These are phyloP conservation scores for Pulchroboletus neoregius DNA, from an alignment of 1,284 basidiomycete species.

Conservation along the genomic window DNA sequence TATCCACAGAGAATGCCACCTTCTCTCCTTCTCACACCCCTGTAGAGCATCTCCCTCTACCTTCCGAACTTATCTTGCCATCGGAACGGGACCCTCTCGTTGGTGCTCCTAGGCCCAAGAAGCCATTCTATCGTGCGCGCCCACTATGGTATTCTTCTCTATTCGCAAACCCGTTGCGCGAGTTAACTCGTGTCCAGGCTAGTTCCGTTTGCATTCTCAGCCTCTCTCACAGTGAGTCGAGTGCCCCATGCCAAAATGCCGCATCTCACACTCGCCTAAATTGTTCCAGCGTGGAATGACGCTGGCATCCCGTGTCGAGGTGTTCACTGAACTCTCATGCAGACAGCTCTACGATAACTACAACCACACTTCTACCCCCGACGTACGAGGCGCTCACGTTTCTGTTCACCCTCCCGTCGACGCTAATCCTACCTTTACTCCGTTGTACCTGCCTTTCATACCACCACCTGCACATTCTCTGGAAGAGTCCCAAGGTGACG, in stretches of 20 bases:
- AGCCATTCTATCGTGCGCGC: conserved; percentile 63
- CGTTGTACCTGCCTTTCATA: conserved; percentile 13
- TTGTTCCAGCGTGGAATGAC: conserved; percentile 68
- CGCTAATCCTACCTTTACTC: conserved; percentile 29
- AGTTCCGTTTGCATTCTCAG: conserved; percentile 67
- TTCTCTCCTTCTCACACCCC: conserved; percentile 28
- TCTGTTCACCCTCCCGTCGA: conserved; percentile 35
- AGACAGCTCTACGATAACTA: conserved; percentile 47
- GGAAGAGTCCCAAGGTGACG: conserved; percentile 21
- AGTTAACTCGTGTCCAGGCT: conserved; percentile 45
- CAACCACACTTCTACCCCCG: conserved; percentile 36
- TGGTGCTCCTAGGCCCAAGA: conserved; percentile 34
- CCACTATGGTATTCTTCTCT: conserved; percentile 50
- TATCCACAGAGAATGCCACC: conserved; percentile 32
- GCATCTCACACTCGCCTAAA: background rate
- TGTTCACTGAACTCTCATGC: conserved; percentile 75
- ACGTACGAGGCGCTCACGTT: conserved; percentile 11
- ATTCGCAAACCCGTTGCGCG: conserved; percentile 10
- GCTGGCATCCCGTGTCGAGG: conserved; percentile 68
- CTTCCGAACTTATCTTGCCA: conserved; percentile 13
- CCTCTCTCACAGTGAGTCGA: conserved; percentile 56
- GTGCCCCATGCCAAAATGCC: background rate
- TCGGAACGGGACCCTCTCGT: conserved; percentile 30
- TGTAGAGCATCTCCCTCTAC: conserved; percentile 16
- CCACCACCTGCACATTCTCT: conserved; percentile 5